Percentiles rank a stretch among this genome's conserved stretches.
These are phyloP conservation scores for Lachnellula suecica DNA, from an alignment of 2,329 filamentous ascomycete genomes.

Conservation along the genomic window DNA sequence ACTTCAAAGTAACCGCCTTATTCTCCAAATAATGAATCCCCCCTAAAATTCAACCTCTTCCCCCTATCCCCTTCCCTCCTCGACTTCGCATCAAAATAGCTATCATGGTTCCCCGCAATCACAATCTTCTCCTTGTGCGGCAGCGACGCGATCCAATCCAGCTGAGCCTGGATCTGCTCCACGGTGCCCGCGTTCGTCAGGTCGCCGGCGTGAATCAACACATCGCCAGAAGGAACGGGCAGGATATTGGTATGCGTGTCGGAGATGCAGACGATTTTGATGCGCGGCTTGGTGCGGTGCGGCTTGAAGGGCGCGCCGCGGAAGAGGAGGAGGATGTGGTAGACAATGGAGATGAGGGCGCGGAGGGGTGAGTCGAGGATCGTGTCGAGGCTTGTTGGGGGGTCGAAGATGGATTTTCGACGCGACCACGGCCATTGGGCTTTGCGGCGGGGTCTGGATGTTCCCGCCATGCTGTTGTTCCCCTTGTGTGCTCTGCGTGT, in stretches of 20 bases:
- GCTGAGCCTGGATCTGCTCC: conserved; percentile 73
- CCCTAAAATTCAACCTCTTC: conserved; percentile 62
- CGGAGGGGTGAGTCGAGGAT: conserved; percentile 69
- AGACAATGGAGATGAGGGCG: conserved; percentile 59
- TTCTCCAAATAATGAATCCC: conserved; percentile 77
- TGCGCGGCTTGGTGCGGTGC: conserved; percentile 50
- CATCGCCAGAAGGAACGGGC: conserved; percentile 72
- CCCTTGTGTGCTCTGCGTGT: neutral
- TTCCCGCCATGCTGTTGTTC: neutral
- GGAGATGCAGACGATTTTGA: conserved; percentile 84
- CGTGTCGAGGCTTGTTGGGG: conserved; percentile 54
- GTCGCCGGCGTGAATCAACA: conserved; percentile 89
- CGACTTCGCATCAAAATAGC: conserved; percentile 72
- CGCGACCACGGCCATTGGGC: conserved; percentile 30
- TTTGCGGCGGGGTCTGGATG: conserved; percentile 6
- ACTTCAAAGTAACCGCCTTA: conserved; percentile 60
- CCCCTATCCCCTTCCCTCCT: conserved; percentile 55
- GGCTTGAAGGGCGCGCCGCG: conserved; percentile 64
- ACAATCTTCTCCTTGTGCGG: conserved; percentile 80
- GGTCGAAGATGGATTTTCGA: conserved; percentile 27
- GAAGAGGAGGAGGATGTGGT: conserved; percentile 64
- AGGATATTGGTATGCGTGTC: conserved; percentile 76
- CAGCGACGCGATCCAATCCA: conserved; percentile 76
- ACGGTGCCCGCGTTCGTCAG: conserved; percentile 72
- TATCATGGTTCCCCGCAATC: conserved; percentile 87